Base-by-base conservation (phyloP, 495 filamentous ascomycete species). In the Umbilicaria muhlenbergii region DNA sequence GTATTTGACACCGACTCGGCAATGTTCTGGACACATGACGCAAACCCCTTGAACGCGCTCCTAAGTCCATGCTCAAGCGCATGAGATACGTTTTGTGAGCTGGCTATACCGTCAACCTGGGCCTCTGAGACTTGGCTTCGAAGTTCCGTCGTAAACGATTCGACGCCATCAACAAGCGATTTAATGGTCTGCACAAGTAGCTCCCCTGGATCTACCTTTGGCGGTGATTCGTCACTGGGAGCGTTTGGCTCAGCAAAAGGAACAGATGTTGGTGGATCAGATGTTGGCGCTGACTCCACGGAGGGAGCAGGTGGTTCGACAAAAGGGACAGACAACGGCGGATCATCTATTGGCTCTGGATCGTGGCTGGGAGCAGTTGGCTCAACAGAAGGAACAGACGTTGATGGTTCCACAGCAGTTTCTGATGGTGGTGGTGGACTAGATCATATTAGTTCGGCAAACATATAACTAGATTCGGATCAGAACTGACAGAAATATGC, bases 401-500 rank as follows among this genome's bases (percentile, higher is more conserved):
- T 28, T 6, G 2, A 6, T 28, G 24, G 24, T 6, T 28, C 24
- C 5, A 5, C 1, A 28, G 24, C 24, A 8, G 8, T 0, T 28
- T 10, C 6, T 6, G 8, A 28, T 10, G 24, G 24, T 28, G 24
- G 24, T 28, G 8, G 8, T 28, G 24, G 1, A 7, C 24, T 28
- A 28, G 24, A 10, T 6, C 24, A 6, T 28, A 28, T 28, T 28
- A 28, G 24, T 6, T 28, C 24, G 8, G 24, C 24, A 28, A 28
- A 28, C 5, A 10, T 6, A 28, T 6, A 10, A 28, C 5, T 28
- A 6, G 8, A 10, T 8, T 28, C 4, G 24, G 24, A 28, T 28
- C 8, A 10, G 24, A 28, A 95, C 89, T 10, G 89, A 84, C 56
- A 78, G 83, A 65, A 95, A 98, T 56, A 82, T 81, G 61, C 91